phyloP scores from a whole-genome alignment of 371 early-diverging fungal genomes.

The Mortierella polycephala region DNA sequence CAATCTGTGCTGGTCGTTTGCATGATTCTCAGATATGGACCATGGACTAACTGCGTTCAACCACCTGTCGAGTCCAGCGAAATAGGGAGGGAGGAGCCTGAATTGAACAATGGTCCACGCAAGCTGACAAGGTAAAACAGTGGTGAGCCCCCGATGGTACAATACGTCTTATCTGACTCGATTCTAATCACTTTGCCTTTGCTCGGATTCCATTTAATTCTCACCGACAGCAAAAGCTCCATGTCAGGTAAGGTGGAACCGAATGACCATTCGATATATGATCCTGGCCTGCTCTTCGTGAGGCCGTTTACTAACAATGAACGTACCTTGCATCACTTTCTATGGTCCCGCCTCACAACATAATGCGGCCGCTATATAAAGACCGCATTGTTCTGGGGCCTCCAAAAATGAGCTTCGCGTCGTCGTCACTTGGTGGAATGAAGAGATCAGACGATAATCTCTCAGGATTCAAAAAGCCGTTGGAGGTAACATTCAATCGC shows the following conservation, averaged over 20 bases:
- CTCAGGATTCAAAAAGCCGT: conserved; percentile 36
- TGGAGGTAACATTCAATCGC: conserved; percentile 19
- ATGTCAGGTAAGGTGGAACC: conserved; percentile 17
- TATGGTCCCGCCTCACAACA: neutral
- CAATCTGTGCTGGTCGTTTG: neutral
- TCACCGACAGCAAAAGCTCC: conserved; percentile 17
- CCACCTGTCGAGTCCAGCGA: conserved; percentile 13
- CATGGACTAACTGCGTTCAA: neutral
- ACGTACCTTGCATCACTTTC: too few relatives aligned
- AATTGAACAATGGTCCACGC: conserved; percentile 13
- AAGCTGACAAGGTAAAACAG: conserved; percentile 18
- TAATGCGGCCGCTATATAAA: neutral
- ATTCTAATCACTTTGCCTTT: neutral
- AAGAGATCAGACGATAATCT: conserved; percentile 60
- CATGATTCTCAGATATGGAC: neutral
- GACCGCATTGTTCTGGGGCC: conserved; percentile 66
- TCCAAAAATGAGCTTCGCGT: conserved; percentile 70
- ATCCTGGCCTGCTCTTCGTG: neutral
- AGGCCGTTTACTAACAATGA: too few relatives aligned
- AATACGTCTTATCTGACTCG: neutral
- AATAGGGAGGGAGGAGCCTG: conserved; percentile 38
- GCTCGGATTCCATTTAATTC: neutral
- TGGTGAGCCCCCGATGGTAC: neutral
- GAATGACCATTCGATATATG: neutral
- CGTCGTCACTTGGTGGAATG: conserved; percentile 62